phyloP scores from a whole-genome alignment of 148 eudicot species.

The Rhododendron ovatum region DNA sequence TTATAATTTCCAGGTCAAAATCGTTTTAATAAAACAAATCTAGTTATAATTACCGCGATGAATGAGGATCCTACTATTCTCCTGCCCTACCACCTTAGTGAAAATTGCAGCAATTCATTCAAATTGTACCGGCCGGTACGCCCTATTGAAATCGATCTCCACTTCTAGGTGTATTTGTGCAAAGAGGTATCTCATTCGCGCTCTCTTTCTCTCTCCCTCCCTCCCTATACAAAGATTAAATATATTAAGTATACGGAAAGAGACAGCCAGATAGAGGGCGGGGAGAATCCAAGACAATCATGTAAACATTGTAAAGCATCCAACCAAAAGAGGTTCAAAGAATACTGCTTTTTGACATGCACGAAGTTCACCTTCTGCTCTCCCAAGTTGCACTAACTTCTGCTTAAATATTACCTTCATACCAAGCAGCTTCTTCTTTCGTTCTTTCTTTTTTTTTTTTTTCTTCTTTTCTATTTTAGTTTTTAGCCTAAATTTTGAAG shows the following conservation, averaged over 20 bases:
- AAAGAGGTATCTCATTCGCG: background rate
- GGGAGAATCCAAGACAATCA: conserved; percentile 19
- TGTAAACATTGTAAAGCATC: conserved; percentile 2
- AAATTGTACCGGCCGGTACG: too few relatives aligned
- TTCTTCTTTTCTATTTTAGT: background rate
- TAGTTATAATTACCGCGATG: background rate
- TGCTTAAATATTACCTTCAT: conserved; percentile 3
- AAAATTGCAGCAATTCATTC: too few relatives aligned
- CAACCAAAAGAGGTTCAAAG: conserved; percentile 15
- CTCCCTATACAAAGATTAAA: background rate
- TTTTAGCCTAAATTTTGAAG: too few relatives aligned
- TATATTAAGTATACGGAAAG: background rate
- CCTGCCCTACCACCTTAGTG: background rate
- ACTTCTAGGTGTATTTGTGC: too few relatives aligned
- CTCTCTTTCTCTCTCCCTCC: background rate
- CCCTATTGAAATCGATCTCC: too few relatives aligned
- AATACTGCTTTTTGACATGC: conserved; percentile 12
- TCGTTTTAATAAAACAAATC: background rate
- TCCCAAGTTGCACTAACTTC: background rate
- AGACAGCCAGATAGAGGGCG: background rate
- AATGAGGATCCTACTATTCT: background rate
- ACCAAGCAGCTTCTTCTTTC: background rate
- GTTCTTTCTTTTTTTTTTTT: background rate
- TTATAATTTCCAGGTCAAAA: background rate
- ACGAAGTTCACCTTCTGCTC: conserved; percentile 1